A percentile compares a stretch with the other conserved stretches of the same genome.
These are phyloP conservation scores for Colletotrichum ledebouriae DNA, from an alignment of 2,329 filamentous ascomycete genomes.

Conservation along the genomic window DNA sequence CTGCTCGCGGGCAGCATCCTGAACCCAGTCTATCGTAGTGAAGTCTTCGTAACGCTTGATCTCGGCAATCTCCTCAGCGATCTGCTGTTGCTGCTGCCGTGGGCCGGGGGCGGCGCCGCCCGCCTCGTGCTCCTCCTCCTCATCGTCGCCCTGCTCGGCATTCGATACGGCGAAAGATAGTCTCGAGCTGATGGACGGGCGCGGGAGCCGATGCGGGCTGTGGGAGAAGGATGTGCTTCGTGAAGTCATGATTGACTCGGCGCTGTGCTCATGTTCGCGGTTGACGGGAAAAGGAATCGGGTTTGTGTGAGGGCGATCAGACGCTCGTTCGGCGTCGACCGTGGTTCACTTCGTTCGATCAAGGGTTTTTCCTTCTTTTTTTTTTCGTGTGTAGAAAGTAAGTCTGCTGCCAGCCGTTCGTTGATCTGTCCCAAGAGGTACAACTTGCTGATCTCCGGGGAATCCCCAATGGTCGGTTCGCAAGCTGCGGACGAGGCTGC, in stretches of 20 bases:
- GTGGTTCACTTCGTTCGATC: neutral
- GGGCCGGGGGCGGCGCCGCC: constrained; percentile 42
- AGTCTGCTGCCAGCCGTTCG: neutral
- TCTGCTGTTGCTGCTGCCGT: constrained; percentile 68
- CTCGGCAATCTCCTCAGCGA: constrained; percentile 95
- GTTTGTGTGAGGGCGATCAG: neutral
- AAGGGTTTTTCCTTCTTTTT: neutral
- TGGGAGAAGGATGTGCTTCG: constrained; percentile 68
- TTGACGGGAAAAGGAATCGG: neutral
- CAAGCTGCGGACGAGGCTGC: constrained; percentile 8
- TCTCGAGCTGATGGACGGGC: constrained; percentile 73
- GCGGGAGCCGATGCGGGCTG: constrained; percentile 50
- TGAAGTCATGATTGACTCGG: constrained; percentile 60
- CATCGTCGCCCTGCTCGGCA: constrained; percentile 72
- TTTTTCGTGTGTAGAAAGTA: neutral
- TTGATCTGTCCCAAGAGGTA: neutral
- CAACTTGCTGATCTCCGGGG: constrained; percentile 18
- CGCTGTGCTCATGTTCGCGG: constrained; percentile 56
- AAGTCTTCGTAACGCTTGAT: constrained; percentile 99
- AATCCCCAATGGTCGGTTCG: constrained; percentile 16
- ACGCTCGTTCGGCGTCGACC: neutral
- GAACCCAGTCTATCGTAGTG: constrained; percentile 98
- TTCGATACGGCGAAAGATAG: constrained; percentile 77
- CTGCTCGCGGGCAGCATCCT: constrained; percentile 94
- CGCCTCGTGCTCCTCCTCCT: constrained; percentile 50